phyloP scores from a whole-genome alignment of 2,329 filamentous ascomycete species.

The Calcarisporium arbuscula region DNA sequence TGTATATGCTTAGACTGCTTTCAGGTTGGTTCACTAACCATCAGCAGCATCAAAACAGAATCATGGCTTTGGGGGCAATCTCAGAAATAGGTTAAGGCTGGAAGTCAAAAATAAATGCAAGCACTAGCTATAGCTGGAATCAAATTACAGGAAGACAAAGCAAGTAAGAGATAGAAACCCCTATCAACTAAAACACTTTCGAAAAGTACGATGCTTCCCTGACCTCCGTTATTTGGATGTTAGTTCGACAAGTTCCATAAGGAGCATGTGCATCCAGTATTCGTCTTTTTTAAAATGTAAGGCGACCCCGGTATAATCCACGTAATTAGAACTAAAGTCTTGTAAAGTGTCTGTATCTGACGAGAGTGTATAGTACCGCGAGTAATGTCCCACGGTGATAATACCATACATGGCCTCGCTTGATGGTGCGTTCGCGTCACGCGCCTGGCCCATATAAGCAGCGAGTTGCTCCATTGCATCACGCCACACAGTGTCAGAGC shows the following conservation, averaged over 20 bases:
- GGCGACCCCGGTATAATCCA: neutral
- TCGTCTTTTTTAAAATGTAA: conserved; percentile 2
- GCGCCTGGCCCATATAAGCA: neutral
- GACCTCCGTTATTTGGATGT: too few relatives aligned
- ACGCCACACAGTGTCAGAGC: neutral
- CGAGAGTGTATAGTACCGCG: conserved; percentile 1
- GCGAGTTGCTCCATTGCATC: conserved; percentile 1
- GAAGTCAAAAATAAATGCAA: too few relatives aligned
- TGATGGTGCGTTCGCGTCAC: neutral
- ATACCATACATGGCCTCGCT: conserved; percentile 2
- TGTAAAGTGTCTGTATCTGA: neutral
- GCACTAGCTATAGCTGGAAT: too few relatives aligned
- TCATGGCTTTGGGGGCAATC: conserved; percentile 9
- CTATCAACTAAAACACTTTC: too few relatives aligned
- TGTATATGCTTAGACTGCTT: conserved; percentile 2
- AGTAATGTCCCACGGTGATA: conserved; percentile 3
- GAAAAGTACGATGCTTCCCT: too few relatives aligned
- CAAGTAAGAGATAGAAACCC: too few relatives aligned
- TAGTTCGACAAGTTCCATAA: conserved; percentile 1
- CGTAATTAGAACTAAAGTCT: conserved; percentile 1
- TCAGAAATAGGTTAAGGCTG: conserved; percentile 4
- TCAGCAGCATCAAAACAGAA: conserved; percentile 9
- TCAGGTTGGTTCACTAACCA: conserved; percentile 6
- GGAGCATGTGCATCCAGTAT: conserved; percentile 2
- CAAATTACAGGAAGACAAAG: too few relatives aligned